Conservation (phyloP, 164 flowering plant genomes). For the Nymphaea colorata region DNA sequence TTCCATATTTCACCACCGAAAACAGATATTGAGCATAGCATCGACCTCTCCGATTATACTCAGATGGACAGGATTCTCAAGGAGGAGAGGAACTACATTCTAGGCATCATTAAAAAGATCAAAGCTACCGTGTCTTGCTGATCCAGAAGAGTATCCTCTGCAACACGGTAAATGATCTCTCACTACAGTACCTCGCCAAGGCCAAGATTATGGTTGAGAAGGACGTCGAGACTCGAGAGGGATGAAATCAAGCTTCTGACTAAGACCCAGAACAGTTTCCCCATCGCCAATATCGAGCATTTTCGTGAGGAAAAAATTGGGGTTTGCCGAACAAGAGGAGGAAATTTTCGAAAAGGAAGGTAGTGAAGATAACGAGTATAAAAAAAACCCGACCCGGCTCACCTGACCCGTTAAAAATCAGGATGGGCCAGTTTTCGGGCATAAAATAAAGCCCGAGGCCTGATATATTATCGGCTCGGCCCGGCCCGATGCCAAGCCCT, state of each 20-base stretch:
- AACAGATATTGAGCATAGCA: constrained; percentile 90
- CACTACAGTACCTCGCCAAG: constrained; percentile 85
- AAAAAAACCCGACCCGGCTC: too few species aligned
- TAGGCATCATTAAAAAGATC: constrained; percentile 90
- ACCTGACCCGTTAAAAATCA: too few species aligned
- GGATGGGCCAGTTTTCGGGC: too few species aligned
- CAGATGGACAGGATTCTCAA: constrained; percentile 96
- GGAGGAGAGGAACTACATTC: constrained; percentile 83
- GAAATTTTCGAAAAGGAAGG: constrained; percentile 80
- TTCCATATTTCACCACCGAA: constrained; percentile 95
- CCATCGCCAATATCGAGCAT: too few species aligned
- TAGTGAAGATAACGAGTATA: constrained; percentile 60
- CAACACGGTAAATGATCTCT: constrained; percentile 81
- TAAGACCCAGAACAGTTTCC: too few species aligned
- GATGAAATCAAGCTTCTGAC: too few species aligned
- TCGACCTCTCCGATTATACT: constrained; percentile 77
- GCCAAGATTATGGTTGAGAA: too few species aligned
- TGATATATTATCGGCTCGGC: too few species aligned
- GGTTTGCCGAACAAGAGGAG: constrained; percentile 78
- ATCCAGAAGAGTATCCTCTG: constrained; percentile 88
- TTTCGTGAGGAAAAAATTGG: constrained; percentile 82
- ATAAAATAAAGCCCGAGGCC: too few species aligned
- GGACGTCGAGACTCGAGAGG: too few species aligned
- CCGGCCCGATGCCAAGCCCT: too few species aligned
- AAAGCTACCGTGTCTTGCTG: constrained; percentile 64